Base-by-base conservation (phyloP, 75 land plant species). In the Adiantum capillusveneris region DNA sequence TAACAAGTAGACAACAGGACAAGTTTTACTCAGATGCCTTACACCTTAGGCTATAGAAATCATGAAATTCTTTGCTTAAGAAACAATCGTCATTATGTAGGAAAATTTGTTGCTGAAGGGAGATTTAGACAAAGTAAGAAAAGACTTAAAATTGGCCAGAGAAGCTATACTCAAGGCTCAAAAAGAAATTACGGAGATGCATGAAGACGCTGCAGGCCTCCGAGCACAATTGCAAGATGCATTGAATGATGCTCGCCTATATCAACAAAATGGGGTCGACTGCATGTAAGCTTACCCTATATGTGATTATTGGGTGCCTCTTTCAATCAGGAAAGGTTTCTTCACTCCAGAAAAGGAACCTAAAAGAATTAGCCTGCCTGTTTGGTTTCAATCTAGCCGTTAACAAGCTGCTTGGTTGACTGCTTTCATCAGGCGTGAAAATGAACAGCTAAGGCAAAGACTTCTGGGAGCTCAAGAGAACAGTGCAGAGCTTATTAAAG, bases 141-240 rank as follows among this genome's bases (percentile, higher is more conserved):
- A 46, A 46, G 49, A 46, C 3, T 46, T 17, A 5, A 46, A 46
- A 14, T 46, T 46, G 17, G 21, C 21, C 14, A 46, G 14, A 46
- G 49, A 46, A 20, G 2, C 49, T n/a, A 17, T 20, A 2, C 21
- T 46, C 12, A 17, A 17, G 21, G 5, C 17, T 6, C 49, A 46
- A 17, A 46, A 20, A 46, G 49, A 46, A 17, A 20, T 20, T 46
- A 17, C 49, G 14, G 49, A 46, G 49, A 20, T 46, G 21, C 49
- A 46, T 46, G 49, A 17, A 5, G 49, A 46, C 5, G 49, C 49
- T 46, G 49, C 49, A 3, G 49, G 49, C 3, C 49, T 46, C 17
- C 49, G 49, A n/a, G 49, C 49, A 20, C 49, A 46, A 46, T 14
- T 46, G 2, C 49, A 46, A 20, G 49, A 17, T 46, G 49, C 49